Conservation (phyloP, 2,329 filamentous ascomycete species). For the Clathrospora elynae region DNA sequence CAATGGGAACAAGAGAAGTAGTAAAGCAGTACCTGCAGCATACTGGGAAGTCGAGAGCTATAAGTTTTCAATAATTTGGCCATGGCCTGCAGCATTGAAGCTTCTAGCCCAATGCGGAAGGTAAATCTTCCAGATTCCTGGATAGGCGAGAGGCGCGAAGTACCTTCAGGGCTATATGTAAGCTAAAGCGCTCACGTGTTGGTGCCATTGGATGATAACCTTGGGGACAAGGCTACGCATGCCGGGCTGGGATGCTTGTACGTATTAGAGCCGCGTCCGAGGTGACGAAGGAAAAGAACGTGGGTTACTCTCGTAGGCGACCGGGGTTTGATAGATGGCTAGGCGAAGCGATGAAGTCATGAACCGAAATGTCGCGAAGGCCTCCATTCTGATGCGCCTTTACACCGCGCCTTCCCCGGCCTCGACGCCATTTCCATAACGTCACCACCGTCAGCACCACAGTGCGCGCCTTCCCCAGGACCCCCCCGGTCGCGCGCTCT, state of each 20-base stretch:
- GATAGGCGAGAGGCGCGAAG: slow-evolving; percentile 26
- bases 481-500: slow-evolving; percentile 4
- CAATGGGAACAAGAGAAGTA: slow-evolving; percentile 4
- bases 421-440: slow-evolving; percentile 12
- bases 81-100: slow-evolving; percentile 15
- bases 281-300: no score
- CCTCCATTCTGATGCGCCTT: slow-evolving; percentile 4
- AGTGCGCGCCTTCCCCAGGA: slow-evolving; percentile 9
- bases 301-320: no score
- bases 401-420: slow-evolving; percentile 17
- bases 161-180: slow-evolving; percentile 42
- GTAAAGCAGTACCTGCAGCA: not conserved
- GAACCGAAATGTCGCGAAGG: no score
- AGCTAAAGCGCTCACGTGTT: slow-evolving; percentile 37
- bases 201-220: slow-evolving; percentile 37
- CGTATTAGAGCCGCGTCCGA: slow-evolving; percentile 19
- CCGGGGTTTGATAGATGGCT: no score
- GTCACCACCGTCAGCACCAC: slow-evolving; percentile 11
- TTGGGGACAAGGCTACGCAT: slow-evolving; percentile 30
- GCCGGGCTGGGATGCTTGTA: slow-evolving; percentile 24
- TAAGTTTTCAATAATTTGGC: slow-evolving; percentile 17
- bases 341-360: no score
- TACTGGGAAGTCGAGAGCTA: not conserved
- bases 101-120: slow-evolving; percentile 43
- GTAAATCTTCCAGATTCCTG: slow-evolving; percentile 21